These are phyloP conservation scores for Canavalia ensiformis DNA, from an alignment of 306 rosid genomes.

Conservation along the genomic window DNA sequence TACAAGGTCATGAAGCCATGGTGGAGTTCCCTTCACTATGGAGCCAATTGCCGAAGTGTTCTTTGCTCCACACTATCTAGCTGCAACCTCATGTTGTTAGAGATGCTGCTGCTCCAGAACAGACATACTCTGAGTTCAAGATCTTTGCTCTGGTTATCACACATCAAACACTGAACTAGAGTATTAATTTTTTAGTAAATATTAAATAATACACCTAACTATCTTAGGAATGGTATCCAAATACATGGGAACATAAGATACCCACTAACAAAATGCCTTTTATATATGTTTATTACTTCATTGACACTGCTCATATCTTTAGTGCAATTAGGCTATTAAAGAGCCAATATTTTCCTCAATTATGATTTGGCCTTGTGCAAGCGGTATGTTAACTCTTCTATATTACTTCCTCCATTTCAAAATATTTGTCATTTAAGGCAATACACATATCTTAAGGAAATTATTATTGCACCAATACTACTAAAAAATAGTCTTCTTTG, in stretches of 20 bases:
- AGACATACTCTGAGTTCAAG: constrained; percentile 9
- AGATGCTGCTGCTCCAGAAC: background rate
- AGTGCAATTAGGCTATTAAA: constrained; percentile 34
- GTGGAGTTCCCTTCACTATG: constrained; percentile 10
- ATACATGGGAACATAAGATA: background rate
- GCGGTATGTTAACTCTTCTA: background rate
- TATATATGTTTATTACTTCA: background rate
- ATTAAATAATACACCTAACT: background rate
- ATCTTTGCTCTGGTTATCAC: constrained; percentile 7
- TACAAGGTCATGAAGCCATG: constrained; percentile 2
- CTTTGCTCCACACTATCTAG: background rate
- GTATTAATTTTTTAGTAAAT: constrained; percentile 17
- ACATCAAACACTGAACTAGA: constrained; percentile 18
- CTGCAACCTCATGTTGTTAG: background rate
- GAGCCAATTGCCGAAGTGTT: background rate
- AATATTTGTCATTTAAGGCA: background rate
- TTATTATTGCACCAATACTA: background rate
- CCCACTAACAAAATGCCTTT: background rate
- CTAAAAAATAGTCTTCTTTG: background rate
- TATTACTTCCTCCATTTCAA: background rate
- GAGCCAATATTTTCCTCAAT: constrained; percentile 35
- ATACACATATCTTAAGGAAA: background rate
- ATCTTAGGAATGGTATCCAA: constrained; percentile 31
- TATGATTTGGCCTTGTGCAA: constrained; percentile 18
- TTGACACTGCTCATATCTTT: constrained; percentile 26